Evolutionary conservation across 2,329 filamentous ascomycete species (phyloP), one percentile per base, ranked within the genome.

Genomic region (Talaromyces sp.): DNA sequence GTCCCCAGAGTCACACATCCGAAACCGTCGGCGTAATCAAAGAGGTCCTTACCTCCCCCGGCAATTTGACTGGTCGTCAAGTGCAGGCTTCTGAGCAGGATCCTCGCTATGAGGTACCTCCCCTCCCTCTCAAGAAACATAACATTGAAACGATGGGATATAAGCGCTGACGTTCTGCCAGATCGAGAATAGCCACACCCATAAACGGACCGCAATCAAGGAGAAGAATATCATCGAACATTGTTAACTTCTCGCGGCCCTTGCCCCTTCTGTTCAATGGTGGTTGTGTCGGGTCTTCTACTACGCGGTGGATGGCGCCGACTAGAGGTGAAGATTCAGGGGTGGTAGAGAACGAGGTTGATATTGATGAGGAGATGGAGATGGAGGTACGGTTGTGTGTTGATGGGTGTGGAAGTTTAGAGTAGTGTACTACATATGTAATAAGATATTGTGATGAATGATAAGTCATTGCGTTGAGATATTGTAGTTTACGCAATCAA

Each of bases 31-130:
- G 79, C 10, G 70, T 70, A 15, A 76, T 81, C 67, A 72, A 70
- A 61, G 68, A 76, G 15, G 73, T 81, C 19, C 66, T 77, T 49
- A 79, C 77, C 0, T 61, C 73, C 57, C 69, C 73, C 0, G 71
- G 73, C 9, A 71, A 70, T 2, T 67, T 76, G 59, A 74, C 75
- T 0, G 75, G 74, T 5, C 73, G 76, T n/a, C 74, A 74, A 49
- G 76, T 80, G 11, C 70, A 75, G 41, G 75, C 78, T 33, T 73
- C 75, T 31, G 64, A 69, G 5, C 68, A 75, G 0, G 71, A 72
- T 59, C 77, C 78, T 13, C 73, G 76, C 37, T 81, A 81, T 62
- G 75, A 79, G 72, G 78, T 79, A 65, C 10, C 7, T 66, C 6
- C n/a, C 11, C 13, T 31, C 33, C 31, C 22, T 41, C 27, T 41